These are phyloP conservation scores for Solanum lycopersicoides DNA, from an alignment of 257 asterid species.

Conservation along the genomic window DNA sequence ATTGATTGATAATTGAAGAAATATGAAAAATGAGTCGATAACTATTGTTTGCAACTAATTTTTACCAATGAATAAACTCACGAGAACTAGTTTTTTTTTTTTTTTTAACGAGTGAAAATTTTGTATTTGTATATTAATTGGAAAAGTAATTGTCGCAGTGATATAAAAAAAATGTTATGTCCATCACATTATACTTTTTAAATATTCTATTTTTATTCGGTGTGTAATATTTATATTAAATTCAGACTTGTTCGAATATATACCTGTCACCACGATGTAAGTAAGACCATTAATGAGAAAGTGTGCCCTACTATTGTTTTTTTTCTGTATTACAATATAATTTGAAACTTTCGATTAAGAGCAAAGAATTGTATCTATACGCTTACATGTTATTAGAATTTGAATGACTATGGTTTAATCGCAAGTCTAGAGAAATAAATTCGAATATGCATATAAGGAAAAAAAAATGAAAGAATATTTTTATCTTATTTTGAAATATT, in stretches of 20 bases:
- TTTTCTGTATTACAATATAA: accelerated
- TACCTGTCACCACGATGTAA: not conserved
- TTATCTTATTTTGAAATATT: not conserved
- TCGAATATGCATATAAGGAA: too few relatives aligned
- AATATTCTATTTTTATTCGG: accelerated
- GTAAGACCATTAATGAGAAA: not conserved
- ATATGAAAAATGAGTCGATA: not conserved
- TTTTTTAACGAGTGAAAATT: too few relatives aligned
- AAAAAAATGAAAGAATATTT: not conserved
- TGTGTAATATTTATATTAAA: not conserved
- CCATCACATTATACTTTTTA: not conserved
- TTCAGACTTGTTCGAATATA: not conserved
- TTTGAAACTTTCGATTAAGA: not conserved
- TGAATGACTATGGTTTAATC: not conserved
- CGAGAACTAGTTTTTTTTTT: too few relatives aligned
- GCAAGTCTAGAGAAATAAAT: not conserved
- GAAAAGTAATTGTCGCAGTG: too few relatives aligned
- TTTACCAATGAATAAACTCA: too few relatives aligned
- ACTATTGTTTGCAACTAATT: too few relatives aligned
- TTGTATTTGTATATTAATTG: too few relatives aligned
- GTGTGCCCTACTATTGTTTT: not conserved
- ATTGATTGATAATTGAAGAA: not conserved
- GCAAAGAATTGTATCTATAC: not conserved
- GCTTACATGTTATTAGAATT: not conserved
- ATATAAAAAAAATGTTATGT: too few relatives aligned